Evolutionary conservation across 257 asterid species (phyloP), one percentile per base, ranked within the genome.

Genomic region (Forsythia suspensa): DNA sequence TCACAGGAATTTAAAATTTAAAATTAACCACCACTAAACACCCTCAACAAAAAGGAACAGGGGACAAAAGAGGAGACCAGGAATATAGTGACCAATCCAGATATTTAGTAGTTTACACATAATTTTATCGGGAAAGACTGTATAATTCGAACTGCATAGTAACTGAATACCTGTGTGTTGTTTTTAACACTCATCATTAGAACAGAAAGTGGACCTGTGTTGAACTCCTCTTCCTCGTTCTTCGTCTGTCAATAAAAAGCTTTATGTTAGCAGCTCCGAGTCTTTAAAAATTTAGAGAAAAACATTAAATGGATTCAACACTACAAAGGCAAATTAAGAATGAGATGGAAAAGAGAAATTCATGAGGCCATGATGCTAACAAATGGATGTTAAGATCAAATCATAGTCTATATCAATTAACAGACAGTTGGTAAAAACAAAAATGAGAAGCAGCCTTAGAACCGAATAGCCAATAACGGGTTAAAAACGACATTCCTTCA

Each of bases 141-240:
- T 6, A 61, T 8, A 8, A 61, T 21, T 9, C 8, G 13, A n/a
- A 41, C n/a, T 41, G 76, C 13, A 20, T 48, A 38, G 70, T 3
- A 43, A 73, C 15, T 11, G 42, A 40, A 6, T 82, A 88, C 91
- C 91, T 88, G 91, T 7, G 92, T 88, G 79, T 88, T 88, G 72
- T 88, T 88, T 61, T 85, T 88, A 29, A 88, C 92, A 80, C 92
- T 88, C 92, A 88, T 80, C 90, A 84, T 86, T 77, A 88, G 84
- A 73, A 95, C 88, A 77, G 98, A 93, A 29, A 95, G 95, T 38
- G 99, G 99, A 39, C 99, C 99, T 1, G 99, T 95, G 88, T 89
- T 95, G 89, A 95, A 95, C 86, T 95, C 97, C 88, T 95, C 99
- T 68, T 95, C 99, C 89, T 95, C 99, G 66, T 87, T 91, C 85